Conservation (phyloP, 2,329 filamentous ascomycete species). For the Hymenoscyphus occultus region DNA sequence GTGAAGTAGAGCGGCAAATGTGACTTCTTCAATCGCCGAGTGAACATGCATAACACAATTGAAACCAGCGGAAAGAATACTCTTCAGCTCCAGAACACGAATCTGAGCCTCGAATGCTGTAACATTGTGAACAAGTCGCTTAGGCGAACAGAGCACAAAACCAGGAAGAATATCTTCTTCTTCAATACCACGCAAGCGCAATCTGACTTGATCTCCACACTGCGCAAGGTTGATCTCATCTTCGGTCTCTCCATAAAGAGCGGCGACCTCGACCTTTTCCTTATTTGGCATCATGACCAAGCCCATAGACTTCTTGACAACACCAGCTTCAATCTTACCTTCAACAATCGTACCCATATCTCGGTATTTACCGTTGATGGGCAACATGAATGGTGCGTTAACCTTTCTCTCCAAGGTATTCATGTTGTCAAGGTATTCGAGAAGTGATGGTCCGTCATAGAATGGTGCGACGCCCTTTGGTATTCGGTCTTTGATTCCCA, state of each 20-base stretch:
- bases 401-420: constrained; percentile 89
- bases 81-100: constrained; percentile 90
- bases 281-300: constrained; percentile 96
- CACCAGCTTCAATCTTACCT: constrained; percentile 93
- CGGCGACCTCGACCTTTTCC: constrained; percentile 74
- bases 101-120: constrained; percentile 92
- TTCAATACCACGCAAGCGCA: constrained; percentile 90
- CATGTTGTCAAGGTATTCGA: constrained; percentile 96
- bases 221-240: constrained; percentile 80
- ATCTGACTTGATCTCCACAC: constrained; percentile 90
- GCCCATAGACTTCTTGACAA: constrained; percentile 83
- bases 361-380: constrained; percentile 90
- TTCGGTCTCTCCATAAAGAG: constrained; percentile 92
- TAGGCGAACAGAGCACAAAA: constrained; percentile 93
- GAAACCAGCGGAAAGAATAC: constrained; percentile 88
- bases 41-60: constrained; percentile 98
- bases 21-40: constrained; percentile 96
- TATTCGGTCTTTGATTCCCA: constrained; percentile 86
- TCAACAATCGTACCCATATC: constrained; percentile 98
- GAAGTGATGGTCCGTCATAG: constrained; percentile 85
- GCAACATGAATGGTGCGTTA: constrained; percentile 99
- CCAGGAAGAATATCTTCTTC: constrained; percentile 96
- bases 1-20: constrained; percentile 82
- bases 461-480: constrained; percentile 73
- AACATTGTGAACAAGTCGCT: constrained; percentile 90